Base-by-base conservation (phyloP, 306 rosid species). In the Lathyrus oleraceus region DNA sequence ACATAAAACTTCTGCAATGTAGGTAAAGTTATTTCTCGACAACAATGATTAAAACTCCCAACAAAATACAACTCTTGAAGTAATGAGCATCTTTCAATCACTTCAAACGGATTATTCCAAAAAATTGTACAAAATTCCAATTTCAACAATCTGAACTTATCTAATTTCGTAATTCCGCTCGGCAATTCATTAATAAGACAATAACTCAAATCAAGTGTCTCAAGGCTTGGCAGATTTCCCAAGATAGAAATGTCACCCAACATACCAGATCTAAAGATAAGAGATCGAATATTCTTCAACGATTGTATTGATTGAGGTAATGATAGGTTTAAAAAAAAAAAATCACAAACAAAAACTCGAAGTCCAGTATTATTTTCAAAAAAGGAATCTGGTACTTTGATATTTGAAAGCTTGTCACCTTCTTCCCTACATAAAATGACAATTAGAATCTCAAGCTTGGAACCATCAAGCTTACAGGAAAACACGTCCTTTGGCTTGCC, bases 111-210 rank as follows among this genome's bases (percentile, higher is more conserved):
- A 53, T 63, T 19, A 4, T 23, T 19, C 56, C 2, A 3, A 28
- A 0, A 0, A 39, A 52, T 12, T 0, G 0, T 0, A 61, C 75
- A 67, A 0, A 0, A 0, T 0, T 1, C 0, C 54, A 78, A 30
- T 6, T 13, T 27, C 54, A 72, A 43, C 14, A 78, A 51, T 43
- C 48, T 2, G 0, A 47, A 6, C 6, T 47, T 16, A 9, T 47
- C 21, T 1, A 47, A 4, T 15, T 47, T 47, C 6, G 21, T 2
- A 6, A 81, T 39, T 20, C 2, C 10, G 0, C 0, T 1, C 0
- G 84, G 74, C 15, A 80, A 1, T 48, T 75, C 56, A 58, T 0
- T 0, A 0, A 70, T 3, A 0, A n/a, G n/a, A 28, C 85, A 72
- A 0, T 0, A 0, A 1, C 0, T 0, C 13, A 81, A 53, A 2